A percentile compares a stretch with the other conserved stretches of the same genome.
Evolutionary conservation across 2,329 filamentous ascomycete genomes (phyloP).

Genomic region (Cryphonectria naterciae): DNA sequence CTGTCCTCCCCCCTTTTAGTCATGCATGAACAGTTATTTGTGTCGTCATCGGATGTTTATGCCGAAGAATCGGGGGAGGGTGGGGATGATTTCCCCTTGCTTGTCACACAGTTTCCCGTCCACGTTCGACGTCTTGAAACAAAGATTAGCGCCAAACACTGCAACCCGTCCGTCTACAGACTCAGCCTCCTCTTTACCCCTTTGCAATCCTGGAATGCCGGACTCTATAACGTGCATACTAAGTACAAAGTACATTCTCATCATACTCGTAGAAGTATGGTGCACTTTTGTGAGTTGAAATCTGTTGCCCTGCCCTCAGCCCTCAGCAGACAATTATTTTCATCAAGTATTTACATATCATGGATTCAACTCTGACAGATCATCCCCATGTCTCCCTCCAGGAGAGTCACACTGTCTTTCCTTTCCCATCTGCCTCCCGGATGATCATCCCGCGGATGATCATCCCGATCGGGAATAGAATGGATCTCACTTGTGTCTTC

Average conservation of each 20-base stretch:
- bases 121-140: neutral
- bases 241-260: neutral
- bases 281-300: neutral
- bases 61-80: neutral
- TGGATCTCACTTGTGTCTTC: neutral
- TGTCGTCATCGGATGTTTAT: constrained; percentile 12
- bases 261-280: neutral
- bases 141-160: neutral
- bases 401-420: neutral
- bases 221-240: neutral
- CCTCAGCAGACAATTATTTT: neutral
- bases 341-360: too few relatives aligned
- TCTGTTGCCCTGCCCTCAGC: neutral
- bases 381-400: neutral
- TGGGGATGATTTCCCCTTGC: neutral
- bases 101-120: neutral
- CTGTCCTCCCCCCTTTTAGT: too few relatives aligned
- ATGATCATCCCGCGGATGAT: neutral
- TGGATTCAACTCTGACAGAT: neutral
- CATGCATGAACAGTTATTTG: neutral
- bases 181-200: neutral
- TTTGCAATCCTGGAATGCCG: neutral
- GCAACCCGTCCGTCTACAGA: neutral
- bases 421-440: neutral
- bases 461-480: constrained; percentile 4